Conservation (phyloP, 805 yeast species). For the Kodamaea nitidulidarum region DNA sequence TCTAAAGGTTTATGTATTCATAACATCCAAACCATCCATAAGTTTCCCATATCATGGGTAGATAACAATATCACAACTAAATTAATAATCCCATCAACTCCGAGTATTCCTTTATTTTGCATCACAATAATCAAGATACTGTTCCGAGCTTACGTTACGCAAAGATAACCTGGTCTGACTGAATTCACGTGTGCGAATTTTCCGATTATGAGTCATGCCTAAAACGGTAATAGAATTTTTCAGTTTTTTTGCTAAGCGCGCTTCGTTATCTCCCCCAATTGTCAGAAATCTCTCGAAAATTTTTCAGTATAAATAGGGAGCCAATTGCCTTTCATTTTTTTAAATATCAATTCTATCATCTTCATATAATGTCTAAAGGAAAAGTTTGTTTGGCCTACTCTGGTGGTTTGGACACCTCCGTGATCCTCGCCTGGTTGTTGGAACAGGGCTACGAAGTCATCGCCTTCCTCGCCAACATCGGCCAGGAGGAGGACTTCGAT, state of each 20-base stretch:
- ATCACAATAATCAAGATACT: too few relatives aligned
- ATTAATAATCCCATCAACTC: too few relatives aligned
- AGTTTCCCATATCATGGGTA: too few relatives aligned
- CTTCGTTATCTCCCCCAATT: constrained; percentile 19
- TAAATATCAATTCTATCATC: constrained; percentile 5
- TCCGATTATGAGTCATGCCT: constrained; percentile 20
- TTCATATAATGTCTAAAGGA: constrained; percentile 78
- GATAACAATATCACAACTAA: too few relatives aligned
- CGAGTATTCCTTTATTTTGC: too few relatives aligned
- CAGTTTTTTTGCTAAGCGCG: constrained; percentile 21
- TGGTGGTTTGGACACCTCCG: constrained; percentile 98
- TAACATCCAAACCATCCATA: too few relatives aligned
- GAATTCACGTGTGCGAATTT: not conserved
- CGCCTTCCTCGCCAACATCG: constrained; percentile 97
- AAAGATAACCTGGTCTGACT: too few relatives aligned
- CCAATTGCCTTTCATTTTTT: constrained; percentile 12
- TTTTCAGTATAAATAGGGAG: constrained; percentile 17
- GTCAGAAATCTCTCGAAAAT: constrained; percentile 2
- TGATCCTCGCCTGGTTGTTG: constrained; percentile 95
- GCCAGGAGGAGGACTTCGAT: constrained; percentile 98
- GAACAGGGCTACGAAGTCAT: constrained; percentile 98
- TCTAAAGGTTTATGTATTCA: too few relatives aligned
- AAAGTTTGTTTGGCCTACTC: constrained; percentile 99
- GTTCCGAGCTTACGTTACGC: too few relatives aligned
- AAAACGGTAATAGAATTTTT: constrained; percentile 18